A percentile compares a stretch with the other conserved stretches of the same genome.
phyloP scores from a whole-genome alignment of 345 rosid genomes.

The Brassica napus region Da-Ae NC_063445.1:14262501-14263000 shows the following conservation, averaged over 20 bases:
- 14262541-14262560: neutral
- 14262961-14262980: conserved; percentile 6
- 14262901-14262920: neutral
- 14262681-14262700: neutral
- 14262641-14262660: neutral
- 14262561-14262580: neutral
- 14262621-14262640: neutral
- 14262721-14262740: too few relatives aligned
- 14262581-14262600: neutral
- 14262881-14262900: neutral
- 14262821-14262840: neutral
- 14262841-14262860: neutral
- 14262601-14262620: neutral
- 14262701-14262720: neutral
- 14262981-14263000: conserved; percentile 3
- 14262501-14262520: conserved; percentile 53
- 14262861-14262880: neutral
- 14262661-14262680: neutral
- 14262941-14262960: conserved; percentile 3
- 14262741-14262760: neutral
- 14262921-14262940: neutral
- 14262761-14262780: neutral
- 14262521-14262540: neutral
- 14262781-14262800: neutral
- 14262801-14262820: neutral